Evolutionary conservation across 345 rosid genomes (phyloP).

Genomic region (Melaleuca quinquenervia): DNA sequence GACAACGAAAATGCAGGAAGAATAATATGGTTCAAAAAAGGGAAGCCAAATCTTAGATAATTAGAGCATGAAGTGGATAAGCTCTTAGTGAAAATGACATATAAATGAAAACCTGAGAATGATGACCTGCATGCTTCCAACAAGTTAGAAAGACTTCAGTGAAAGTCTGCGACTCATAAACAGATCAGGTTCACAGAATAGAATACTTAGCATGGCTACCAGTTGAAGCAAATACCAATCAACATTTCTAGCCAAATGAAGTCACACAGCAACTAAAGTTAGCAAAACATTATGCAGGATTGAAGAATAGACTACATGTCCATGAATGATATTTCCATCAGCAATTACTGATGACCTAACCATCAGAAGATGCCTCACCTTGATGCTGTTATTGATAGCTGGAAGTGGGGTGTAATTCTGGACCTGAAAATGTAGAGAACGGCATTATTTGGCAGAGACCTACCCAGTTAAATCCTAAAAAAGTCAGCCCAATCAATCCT

Average conservation of each 20-base stretch:
- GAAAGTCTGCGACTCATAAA: not conserved
- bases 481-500: not conserved
- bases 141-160: not conserved
- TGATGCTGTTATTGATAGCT: constrained; percentile 41
- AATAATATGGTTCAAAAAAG: not conserved
- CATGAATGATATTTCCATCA: not conserved
- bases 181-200: not conserved
- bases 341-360: not conserved
- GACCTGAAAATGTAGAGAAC: constrained; percentile 23
- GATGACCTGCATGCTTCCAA: not conserved
- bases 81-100: not conserved
- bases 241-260: not conserved
- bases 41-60: not conserved
- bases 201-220: not conserved
- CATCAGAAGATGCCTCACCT: constrained; percentile 11
- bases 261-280: not conserved
- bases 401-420: constrained; percentile 39
- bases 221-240: not conserved
- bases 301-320: not conserved
- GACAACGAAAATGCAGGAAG: not conserved
- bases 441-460: not conserved
- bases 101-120: not conserved
- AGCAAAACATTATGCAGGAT: not conserved
- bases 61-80: not conserved
- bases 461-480: not conserved